phyloP scores from a whole-genome alignment of 1,284 basidiomycete genomes.

The Malassezia furfur region DNA sequence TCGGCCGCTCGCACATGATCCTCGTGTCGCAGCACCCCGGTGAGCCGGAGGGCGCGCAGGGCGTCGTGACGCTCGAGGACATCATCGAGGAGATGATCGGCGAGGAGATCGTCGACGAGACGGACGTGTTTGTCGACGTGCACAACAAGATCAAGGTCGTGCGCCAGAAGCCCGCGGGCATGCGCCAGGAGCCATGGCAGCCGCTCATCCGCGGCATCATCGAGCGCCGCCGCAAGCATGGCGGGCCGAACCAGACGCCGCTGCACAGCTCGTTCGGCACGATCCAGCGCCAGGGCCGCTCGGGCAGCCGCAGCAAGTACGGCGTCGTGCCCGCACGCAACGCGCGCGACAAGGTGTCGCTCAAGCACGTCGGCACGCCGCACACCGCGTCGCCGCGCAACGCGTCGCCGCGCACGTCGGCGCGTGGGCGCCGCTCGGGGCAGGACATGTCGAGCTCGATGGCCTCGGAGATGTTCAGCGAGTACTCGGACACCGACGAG shows the following conservation, averaged over 20 bases:
- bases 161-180: constrained; percentile 14
- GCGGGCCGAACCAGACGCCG: constrained; percentile 32
- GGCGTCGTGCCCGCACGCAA: constrained; percentile 16
- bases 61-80: constrained; percentile 52
- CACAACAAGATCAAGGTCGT: constrained; percentile 41
- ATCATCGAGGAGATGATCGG: constrained; percentile 56
- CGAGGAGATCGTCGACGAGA: constrained; percentile 46
- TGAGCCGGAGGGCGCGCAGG: constrained; percentile 60
- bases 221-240: constrained; percentile 38
- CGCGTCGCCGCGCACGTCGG: neutral
- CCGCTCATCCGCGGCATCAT: constrained; percentile 46
- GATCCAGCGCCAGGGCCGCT: constrained; percentile 14
- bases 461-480: constrained; percentile 16
- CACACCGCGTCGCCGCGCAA: constrained; percentile 5
- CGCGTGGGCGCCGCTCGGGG: neutral
- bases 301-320: constrained; percentile 20
- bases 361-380: constrained; percentile 31
- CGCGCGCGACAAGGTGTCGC: constrained; percentile 34
- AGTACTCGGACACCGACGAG: constrained; percentile 7
- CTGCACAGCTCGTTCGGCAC: constrained; percentile 35
- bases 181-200: constrained; percentile 28
- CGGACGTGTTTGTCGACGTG: constrained; percentile 45
- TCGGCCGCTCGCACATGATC: constrained; percentile 83
- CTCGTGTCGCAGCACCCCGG: constrained; percentile 77
- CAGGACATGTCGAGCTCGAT: constrained; percentile 14